A percentile compares a stretch with the other conserved stretches of the same genome.
Conservation (phyloP, 2,329 filamentous ascomycete species). For the Colletotrichum trifolii region DNA sequence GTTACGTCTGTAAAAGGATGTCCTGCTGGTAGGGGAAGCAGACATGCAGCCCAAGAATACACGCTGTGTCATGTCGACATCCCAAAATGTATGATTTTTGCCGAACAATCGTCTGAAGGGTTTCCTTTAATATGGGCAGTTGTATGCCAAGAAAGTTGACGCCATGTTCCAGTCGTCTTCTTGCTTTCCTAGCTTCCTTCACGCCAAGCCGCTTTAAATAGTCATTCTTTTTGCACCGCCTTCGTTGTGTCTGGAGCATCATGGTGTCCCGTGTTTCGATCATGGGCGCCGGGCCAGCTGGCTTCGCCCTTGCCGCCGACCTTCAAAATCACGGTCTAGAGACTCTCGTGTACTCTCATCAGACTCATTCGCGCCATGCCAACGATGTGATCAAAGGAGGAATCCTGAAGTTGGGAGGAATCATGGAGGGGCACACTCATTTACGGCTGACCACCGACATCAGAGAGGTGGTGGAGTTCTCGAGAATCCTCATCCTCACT, state of each 20-base stretch:
- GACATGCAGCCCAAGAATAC: no score
- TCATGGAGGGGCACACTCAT: slow-evolving; percentile 20
- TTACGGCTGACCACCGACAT: slow-evolving; percentile 21
- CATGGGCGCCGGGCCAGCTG: slow-evolving; percentile 26
- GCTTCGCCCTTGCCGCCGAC: slow-evolving; percentile 25
- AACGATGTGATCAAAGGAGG: slow-evolving; percentile 18
- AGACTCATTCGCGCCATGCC: slow-evolving; percentile 22
- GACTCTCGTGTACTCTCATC: slow-evolving; percentile 22
- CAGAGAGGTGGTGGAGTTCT: slow-evolving; percentile 15
- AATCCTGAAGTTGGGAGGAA: slow-evolving; percentile 8
- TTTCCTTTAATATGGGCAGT: no score
- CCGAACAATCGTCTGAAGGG: no score
- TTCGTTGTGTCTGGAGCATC: not conserved
- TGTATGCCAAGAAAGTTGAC: no score
- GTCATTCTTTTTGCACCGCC: not conserved
- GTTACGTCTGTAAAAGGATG: not conserved
- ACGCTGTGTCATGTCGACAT: no score
- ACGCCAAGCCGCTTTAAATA: no score
- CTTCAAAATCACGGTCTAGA: slow-evolving; percentile 8
- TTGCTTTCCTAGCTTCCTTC: no score
- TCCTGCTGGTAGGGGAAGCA: no score
- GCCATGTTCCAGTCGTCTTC: no score
- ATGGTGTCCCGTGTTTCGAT: slow-evolving; percentile 8
- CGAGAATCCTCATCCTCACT: slow-evolving; percentile 16
- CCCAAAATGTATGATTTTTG: no score